Evolutionary conservation across 176 grass and related monocot species (phyloP), one percentile per base, ranked within the genome.

Genomic region (Eremochloa ophiuroides): DNA sequence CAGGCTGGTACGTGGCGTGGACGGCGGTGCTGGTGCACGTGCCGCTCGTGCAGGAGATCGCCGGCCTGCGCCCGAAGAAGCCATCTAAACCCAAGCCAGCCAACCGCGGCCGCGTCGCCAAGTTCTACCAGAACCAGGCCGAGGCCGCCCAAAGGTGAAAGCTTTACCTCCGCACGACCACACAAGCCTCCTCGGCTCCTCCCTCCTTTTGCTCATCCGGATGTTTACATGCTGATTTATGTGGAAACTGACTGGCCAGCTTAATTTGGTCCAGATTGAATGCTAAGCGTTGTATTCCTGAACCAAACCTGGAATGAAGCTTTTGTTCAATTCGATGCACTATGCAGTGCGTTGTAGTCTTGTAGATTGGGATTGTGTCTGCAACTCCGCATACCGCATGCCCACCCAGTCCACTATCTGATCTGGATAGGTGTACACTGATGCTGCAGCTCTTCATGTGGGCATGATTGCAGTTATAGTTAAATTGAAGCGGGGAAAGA

Each of bases 1-100:
- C 42, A 99, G 93, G 96, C 48, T 99, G 96, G 96, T 91, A 90
- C 55, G 90, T 95, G 87, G 93, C 96, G 53, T 99, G 96, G 96
- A 95, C 80, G 73, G 83, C 88, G 82, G 96, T 99, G 83, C 80
- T 99, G 82, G 88, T 99, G 66, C 96, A 99, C 67, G 96, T 99
- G 26, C 91, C 96, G n/a, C 84, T 99, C 56, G 93, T 99, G 78
- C 96, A 95, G 80, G 96, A 99, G 82, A 99, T 99, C 63, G 77
- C 81, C 56, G 96, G 93, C 18, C 91, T 99, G n/a, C 88, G 91
- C 44, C 92, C 88, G 77, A 99, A 99, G 93, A 95, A 99, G 87
- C 77, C 78, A 2, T 72, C 85, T 75, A 99, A 88, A 85, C 93
- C 91, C 65, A 99, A 91, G 86, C 93, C 93, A 35, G 4, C 34